Percentiles rank a stretch among this genome's conserved stretches.
Conservation (phyloP, 2,329 filamentous ascomycete species). For the Thelonectria olida region DNA sequence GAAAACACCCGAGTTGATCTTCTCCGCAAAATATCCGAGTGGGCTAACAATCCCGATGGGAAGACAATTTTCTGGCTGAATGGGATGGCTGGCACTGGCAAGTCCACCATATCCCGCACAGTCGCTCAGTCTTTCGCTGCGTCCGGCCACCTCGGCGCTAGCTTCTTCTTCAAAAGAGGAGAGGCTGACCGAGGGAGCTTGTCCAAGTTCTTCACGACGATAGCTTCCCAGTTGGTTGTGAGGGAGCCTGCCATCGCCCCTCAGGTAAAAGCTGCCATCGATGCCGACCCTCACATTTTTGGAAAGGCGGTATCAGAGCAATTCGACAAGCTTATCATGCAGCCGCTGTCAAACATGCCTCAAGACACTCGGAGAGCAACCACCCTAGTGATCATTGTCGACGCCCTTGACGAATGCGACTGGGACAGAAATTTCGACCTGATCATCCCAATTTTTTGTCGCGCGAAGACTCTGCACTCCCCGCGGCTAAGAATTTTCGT, state of each 20-base stretch:
- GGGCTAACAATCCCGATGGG: slow-evolving; percentile 34
- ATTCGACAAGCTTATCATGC: slow-evolving; percentile 49
- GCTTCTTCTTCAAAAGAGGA: slow-evolving; percentile 53
- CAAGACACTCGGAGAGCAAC: neutral
- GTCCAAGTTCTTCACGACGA: slow-evolving; percentile 49
- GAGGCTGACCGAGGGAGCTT: slow-evolving; percentile 49
- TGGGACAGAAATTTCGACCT: too few relatives aligned
- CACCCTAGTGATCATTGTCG: slow-evolving; percentile 30
- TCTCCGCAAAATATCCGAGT: slow-evolving; percentile 40
- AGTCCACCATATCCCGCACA: slow-evolving; percentile 50
- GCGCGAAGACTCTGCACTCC: neutral
- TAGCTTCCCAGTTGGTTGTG: slow-evolving; percentile 45
- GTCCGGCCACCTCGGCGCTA: slow-evolving; percentile 40
- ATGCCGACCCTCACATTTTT: slow-evolving; percentile 41
- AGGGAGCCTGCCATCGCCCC: slow-evolving; percentile 39
- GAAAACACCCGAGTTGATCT: slow-evolving; percentile 43
- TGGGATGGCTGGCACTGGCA: slow-evolving; percentile 51
- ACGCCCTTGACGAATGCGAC: slow-evolving; percentile 44
- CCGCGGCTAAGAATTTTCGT: slow-evolving; percentile 43
- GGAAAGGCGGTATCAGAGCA: slow-evolving; percentile 44
- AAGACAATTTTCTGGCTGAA: slow-evolving; percentile 48
- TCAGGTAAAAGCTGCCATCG: slow-evolving; percentile 40
- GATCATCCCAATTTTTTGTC: slow-evolving; percentile 3
- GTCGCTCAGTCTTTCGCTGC: slow-evolving; percentile 29
- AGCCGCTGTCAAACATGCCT: slow-evolving; percentile 38